phyloP scores from a whole-genome alignment of 2,329 filamentous ascomycete species.

The Ascocoryne sarcoides region DNA sequence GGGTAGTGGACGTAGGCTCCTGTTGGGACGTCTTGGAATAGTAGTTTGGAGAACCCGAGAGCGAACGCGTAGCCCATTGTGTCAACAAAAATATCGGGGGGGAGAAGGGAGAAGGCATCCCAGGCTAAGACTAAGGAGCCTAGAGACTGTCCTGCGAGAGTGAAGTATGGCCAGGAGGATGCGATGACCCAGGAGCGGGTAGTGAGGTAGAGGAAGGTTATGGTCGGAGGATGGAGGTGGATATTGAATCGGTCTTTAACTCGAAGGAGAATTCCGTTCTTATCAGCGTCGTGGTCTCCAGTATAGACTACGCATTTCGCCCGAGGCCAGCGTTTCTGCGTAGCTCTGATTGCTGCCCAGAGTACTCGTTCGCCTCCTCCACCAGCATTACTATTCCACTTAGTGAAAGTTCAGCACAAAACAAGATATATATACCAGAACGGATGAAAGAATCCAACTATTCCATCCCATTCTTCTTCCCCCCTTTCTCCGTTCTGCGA shows the following conservation, averaged over 20 bases:
- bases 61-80: constrained; percentile 98
- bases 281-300: constrained; percentile 82
- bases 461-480: constrained; percentile 4
- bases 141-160: constrained; percentile 84
- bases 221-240: constrained; percentile 68
- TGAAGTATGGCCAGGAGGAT: constrained; percentile 85
- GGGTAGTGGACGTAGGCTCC: constrained; percentile 96
- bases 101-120: constrained; percentile 85
- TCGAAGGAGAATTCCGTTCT: constrained; percentile 65
- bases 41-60: constrained; percentile 68
- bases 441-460: constrained; percentile 87
- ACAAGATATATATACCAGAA: constrained; percentile 60
- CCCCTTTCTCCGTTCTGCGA: background rate
- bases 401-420: background rate
- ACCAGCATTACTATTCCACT: constrained; percentile 67
- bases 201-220: constrained; percentile 85
- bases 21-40: constrained; percentile 75
- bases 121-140: constrained; percentile 82
- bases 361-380: constrained; percentile 92
- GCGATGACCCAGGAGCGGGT: constrained; percentile 80
- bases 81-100: constrained; percentile 90
- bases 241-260: constrained; percentile 91
- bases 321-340: constrained; percentile 79
- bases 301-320: constrained; percentile 92
- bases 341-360: constrained; percentile 90